phyloP scores from a whole-genome alignment of 2,329 filamentous ascomycete species.

The Colletotrichum eleusines region DNA sequence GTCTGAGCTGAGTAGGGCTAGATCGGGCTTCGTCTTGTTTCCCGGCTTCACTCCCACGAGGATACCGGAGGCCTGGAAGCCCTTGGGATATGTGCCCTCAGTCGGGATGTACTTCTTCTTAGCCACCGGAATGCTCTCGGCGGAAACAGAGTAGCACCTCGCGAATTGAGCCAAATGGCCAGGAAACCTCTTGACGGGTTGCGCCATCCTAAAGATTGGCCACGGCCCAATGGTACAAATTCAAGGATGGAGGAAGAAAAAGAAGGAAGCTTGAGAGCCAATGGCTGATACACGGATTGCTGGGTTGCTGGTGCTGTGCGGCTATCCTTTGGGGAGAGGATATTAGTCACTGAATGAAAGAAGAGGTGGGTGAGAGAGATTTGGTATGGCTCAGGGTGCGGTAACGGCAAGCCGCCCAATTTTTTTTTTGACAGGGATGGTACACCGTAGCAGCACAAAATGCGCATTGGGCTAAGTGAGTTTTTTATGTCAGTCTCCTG shows the following conservation, averaged over 20 bases:
- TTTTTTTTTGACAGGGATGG: conserved; percentile 34
- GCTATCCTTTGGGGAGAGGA: conserved; percentile 8
- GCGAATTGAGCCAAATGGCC: conserved; percentile 43
- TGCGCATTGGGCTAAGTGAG: conserved; percentile 16
- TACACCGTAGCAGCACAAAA: conserved; percentile 10
- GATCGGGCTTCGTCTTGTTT: conserved; percentile 91
- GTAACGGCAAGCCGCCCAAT: conserved; percentile 33
- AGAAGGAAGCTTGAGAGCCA: conserved; percentile 21
- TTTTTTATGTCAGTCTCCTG: not conserved
- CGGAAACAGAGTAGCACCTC: conserved; percentile 70
- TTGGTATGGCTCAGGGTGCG: conserved; percentile 27
- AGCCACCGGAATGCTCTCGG: conserved; percentile 74
- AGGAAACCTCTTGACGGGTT: conserved; percentile 40
- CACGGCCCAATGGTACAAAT: not conserved
- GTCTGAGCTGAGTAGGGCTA: conserved; percentile 90
- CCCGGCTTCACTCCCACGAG: conserved; percentile 94
- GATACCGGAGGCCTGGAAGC: conserved; percentile 87
- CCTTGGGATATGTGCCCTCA: conserved; percentile 87
- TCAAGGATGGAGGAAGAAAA: not conserved
- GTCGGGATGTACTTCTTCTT: conserved; percentile 94
- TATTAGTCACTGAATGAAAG: conserved; percentile 30
- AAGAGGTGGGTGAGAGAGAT: conserved; percentile 18
- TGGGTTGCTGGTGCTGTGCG: conserved; percentile 11
- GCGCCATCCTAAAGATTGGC: conserved; percentile 37
- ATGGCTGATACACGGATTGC: conserved; percentile 28